phyloP scores from a whole-genome alignment of 768 basidiomycete species.

The Holtermanniella nyarrowii region DNA sequence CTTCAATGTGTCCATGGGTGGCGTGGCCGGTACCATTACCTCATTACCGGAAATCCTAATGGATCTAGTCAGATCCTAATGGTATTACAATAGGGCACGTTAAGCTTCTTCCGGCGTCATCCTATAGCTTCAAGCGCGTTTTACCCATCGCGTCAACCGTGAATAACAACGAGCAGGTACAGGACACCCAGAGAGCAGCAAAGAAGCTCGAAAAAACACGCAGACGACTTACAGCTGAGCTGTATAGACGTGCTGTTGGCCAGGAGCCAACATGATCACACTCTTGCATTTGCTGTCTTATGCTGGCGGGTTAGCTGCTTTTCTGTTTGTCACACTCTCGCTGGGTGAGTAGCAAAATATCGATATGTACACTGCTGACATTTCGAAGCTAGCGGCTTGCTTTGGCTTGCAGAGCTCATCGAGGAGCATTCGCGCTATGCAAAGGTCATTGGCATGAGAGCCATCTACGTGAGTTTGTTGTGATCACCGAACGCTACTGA shows the following conservation, averaged over 20 bases:
- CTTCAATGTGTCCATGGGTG: too few relatives aligned
- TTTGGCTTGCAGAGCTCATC: slow-evolving; percentile 89
- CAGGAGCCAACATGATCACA: too few relatives aligned
- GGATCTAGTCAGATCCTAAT: background rate
- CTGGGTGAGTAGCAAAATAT: slow-evolving; percentile 62
- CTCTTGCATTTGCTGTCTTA: slow-evolving; percentile 46
- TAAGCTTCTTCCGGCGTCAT: too few relatives aligned
- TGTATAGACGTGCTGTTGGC: too few relatives aligned
- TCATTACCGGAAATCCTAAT: background rate
- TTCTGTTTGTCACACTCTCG: slow-evolving; percentile 83
- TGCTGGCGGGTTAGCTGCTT: slow-evolving; percentile 62
- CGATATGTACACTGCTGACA: slow-evolving; percentile 6
- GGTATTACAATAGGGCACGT: too few relatives aligned
- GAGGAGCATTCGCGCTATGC: slow-evolving; percentile 81
- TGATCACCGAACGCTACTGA: background rate
- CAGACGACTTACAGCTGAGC: too few relatives aligned
- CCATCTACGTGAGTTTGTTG: slow-evolving; percentile 75
- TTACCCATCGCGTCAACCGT: too few relatives aligned
- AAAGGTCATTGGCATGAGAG: slow-evolving; percentile 69
- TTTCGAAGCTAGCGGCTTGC: slow-evolving; percentile 68
- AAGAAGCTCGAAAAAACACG: too few relatives aligned
- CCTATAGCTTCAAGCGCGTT: too few relatives aligned
- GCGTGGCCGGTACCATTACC: too few relatives aligned
- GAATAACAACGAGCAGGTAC: too few relatives aligned
- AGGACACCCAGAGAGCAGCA: too few relatives aligned